Base-by-base conservation (phyloP, 1,284 basidiomycete species). In the Sporisorium iseilematis-ciliati region DNA sequence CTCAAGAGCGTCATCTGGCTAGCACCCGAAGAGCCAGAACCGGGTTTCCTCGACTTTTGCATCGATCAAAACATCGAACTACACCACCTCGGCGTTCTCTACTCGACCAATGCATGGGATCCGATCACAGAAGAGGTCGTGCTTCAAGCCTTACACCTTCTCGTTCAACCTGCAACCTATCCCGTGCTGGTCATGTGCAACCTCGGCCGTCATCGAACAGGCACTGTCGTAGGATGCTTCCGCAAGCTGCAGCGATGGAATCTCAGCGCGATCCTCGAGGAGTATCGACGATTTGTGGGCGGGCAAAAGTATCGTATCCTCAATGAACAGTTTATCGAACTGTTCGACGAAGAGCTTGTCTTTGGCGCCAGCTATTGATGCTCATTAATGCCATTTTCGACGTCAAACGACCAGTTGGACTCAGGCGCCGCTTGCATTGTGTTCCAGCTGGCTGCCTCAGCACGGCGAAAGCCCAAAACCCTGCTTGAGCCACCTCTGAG, bases 291-390 rank as follows among this genome's bases (percentile, higher is more conserved):
- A 25, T 88, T 71, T n/a, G 68, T 87, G 53, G 87, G 88, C 2
- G 88, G 88, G 0, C 86, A 87, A 63, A 88, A 88, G 76, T 87
- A 88, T 26, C 80, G 88, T 48, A 86, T 88, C 20, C 81, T 88
- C 65, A 88, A 88, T 71, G 88, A 88, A 75, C 88, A 88, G 87
- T 89, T 88, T 69, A 89, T 89, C 74, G 88, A 88, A 80, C 84
- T 88, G 31, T 89, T 89, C 64, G 88, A 88, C 68, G 87, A 87
- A 52, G 87, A 88, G 67, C 81, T 88, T 45, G 87, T 88, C 23
- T 86, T 79, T 90, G 87, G 91, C 89, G 70, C 68, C 20, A 71
- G 68, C 63, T 71, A 71, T n/a, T 68, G 20, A 58, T 38, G 12
- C 14, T 38, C 35, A 14, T 16, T 12, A 4, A 16, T 38, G 4